Evolutionary conservation across 1,284 basidiomycete genomes (phyloP).

Genomic region (Chalciporus sp.): DNA sequence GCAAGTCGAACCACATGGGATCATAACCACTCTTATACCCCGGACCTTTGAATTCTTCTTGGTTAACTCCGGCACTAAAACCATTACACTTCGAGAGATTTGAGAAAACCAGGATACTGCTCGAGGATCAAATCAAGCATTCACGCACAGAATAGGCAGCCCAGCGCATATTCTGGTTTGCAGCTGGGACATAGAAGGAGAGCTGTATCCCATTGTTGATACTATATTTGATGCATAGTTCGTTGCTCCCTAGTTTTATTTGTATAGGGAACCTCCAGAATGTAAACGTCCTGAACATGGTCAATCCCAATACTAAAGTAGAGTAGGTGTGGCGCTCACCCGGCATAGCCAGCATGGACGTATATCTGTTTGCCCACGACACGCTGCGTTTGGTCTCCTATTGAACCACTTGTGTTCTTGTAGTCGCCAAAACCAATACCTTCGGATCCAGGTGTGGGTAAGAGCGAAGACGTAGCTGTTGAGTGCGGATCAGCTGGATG

Average conservation of each 20-base stretch:
- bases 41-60: slow-evolving; percentile 75
- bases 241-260: slow-evolving; percentile 71
- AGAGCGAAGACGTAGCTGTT: slow-evolving; percentile 31
- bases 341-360: slow-evolving; percentile 71
- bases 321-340: slow-evolving; percentile 42
- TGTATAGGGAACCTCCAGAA: slow-evolving; percentile 96
- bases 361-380: slow-evolving; percentile 77
- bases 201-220: slow-evolving; percentile 80
- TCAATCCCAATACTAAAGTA: not conserved
- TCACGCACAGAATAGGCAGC: slow-evolving; percentile 80
- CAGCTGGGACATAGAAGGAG: slow-evolving; percentile 84
- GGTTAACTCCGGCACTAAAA: slow-evolving; percentile 78
- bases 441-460: slow-evolving; percentile 5
- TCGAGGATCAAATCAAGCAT: slow-evolving; percentile 21
- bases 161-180: slow-evolving; percentile 88
- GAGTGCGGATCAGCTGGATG: slow-evolving; percentile 75
- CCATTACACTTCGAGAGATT: slow-evolving; percentile 70
- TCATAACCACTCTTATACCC: slow-evolving; percentile 81
- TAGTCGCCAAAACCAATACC: slow-evolving; percentile 14
- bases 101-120: not conserved
- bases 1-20: slow-evolving; percentile 91
- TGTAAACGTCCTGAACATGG: slow-evolving; percentile 65
- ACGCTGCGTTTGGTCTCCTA: slow-evolving; percentile 38
- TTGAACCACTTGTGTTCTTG: slow-evolving; percentile 18
- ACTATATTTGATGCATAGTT: slow-evolving; percentile 82